Evolutionary conservation across 192 early-diverging fungal species (phyloP), one percentile per base, ranked within the genome.

Genomic region (Umbelopsis vinacea): DNA sequence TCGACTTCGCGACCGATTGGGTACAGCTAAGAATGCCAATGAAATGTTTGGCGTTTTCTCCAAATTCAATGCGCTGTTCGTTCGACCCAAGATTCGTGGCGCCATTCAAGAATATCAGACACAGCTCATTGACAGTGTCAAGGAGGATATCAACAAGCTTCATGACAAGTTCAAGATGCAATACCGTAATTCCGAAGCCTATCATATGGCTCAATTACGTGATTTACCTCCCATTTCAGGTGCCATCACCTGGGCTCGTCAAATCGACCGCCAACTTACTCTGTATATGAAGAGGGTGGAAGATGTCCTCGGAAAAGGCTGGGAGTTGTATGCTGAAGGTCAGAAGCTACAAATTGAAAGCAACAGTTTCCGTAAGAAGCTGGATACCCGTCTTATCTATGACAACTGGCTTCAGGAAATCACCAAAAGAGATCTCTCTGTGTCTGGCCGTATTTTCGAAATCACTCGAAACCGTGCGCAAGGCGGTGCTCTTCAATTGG

Each of bases 1-100:
- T 21, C 88, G 90, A 21, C 82, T 98, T 24, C 91, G 97, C 23
- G 97, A 98, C 83, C 87, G 95, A 23, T 88, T 99, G 43, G 98
- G 95, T 23, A 95, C 92, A 10, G 94, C 94, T 60, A 94, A 94
- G 80, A 99, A 94, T 76, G 98, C 98, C 4, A 95, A 93, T 57
- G 98, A 99, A 76, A 99, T 99, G 97, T 99, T 99, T 84, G 89
- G 97, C 17, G 96, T 98, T 23, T 99, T 99, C 77, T 96, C 95
- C 47, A 99, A 99, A 77, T 99, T 99, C 89, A 99, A 99, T 77
- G 97, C 97, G 3, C 88, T 99, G 47, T 99, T 99, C 83, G 94
- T 99, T 43, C 87, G 97, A 60, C 97, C 96, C 73, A 99, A 98
- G 90, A 99, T 99, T 84, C 93, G 98, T 76, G 96, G 96, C 19